Conservation (phyloP, 2,329 filamentous ascomycete genomes). For the Didymella sp. region DNA sequence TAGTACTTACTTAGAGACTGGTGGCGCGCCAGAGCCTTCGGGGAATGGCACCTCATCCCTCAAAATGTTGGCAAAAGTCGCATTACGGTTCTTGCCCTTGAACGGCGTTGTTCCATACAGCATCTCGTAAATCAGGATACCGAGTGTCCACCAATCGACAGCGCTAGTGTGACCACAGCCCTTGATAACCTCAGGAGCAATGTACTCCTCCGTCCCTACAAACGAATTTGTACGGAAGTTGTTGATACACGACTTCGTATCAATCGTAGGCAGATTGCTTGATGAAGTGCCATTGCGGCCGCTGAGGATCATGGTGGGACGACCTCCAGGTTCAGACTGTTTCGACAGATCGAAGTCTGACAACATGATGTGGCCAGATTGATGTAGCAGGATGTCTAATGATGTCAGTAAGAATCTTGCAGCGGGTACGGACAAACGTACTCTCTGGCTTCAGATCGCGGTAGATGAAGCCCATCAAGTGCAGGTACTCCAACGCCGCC, state of each 20-base stretch:
- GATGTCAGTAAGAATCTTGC: conserved; percentile 46
- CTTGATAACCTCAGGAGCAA: conserved; percentile 98
- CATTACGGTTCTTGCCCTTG: conserved; percentile 98
- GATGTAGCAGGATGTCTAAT: conserved; percentile 91
- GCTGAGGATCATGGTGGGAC: conserved; percentile 91
- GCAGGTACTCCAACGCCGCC: conserved; percentile 92
- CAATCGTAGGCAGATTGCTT: conserved; percentile 90
- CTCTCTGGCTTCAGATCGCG: conserved; percentile 96
- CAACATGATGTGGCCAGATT: conserved; percentile 99
- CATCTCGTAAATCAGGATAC: conserved; percentile 98
- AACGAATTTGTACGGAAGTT: conserved; percentile 99
- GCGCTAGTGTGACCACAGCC: conserved; percentile 97
- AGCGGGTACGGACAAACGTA: conserved; percentile 58
- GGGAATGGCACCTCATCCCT: conserved; percentile 96
- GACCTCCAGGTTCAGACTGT: conserved; percentile 93
- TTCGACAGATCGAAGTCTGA: conserved; percentile 99
- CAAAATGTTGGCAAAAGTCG: conserved; percentile 96
- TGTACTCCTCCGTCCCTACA: conserved; percentile 98
- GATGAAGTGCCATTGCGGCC: conserved; percentile 82
- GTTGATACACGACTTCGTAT: conserved; percentile 97
- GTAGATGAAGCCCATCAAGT: conserved; percentile 99
- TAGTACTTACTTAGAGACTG: conserved; percentile 82
- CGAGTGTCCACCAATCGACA: conserved; percentile 98
- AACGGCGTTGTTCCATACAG: conserved; percentile 97
- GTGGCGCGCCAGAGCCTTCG: conserved; percentile 81